These are phyloP conservation scores for Endotrypanum monterogeii DNA, from an alignment of 208 protist genomes.

Conservation along the genomic window DNA sequence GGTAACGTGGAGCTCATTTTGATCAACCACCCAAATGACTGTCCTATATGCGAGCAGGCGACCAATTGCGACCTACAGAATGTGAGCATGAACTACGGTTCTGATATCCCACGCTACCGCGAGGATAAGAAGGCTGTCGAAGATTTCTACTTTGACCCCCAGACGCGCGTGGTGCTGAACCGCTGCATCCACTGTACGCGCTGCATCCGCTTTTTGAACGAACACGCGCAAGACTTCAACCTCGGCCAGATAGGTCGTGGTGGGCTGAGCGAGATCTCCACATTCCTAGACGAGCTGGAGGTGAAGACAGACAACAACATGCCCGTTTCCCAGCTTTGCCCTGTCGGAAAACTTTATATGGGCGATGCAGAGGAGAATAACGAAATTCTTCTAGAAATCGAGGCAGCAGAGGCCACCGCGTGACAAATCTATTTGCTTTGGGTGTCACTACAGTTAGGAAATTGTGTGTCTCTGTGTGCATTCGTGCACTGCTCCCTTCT, in stretches of 20 bases:
- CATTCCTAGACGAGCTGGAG: slow-evolving; percentile 91
- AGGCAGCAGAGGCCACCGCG: slow-evolving; percentile 30
- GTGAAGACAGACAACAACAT: slow-evolving; percentile 92
- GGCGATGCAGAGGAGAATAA: slow-evolving; percentile 90
- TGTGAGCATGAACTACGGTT: slow-evolving; percentile 93
- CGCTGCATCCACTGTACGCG: slow-evolving; percentile 98
- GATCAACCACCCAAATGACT: slow-evolving; percentile 97
- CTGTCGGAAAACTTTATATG: slow-evolving; percentile 79
- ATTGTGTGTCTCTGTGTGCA: background rate
- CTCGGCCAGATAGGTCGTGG: slow-evolving; percentile 95
- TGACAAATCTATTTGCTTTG: background rate
- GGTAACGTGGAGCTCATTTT: slow-evolving; percentile 97
- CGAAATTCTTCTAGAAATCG: slow-evolving; percentile 55
- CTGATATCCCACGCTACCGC: slow-evolving; percentile 84
- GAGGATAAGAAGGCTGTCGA: slow-evolving; percentile 93
- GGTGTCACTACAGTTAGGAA: background rate
- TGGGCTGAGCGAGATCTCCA: slow-evolving; percentile 93
- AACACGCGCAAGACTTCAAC: slow-evolving; percentile 95
- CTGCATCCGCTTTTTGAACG: slow-evolving; percentile 95
- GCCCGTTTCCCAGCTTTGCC: slow-evolving; percentile 88
- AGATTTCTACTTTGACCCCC: slow-evolving; percentile 96
- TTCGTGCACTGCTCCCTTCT: too few species aligned
- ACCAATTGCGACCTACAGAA: slow-evolving; percentile 97
- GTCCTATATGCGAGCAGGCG: slow-evolving; percentile 97
- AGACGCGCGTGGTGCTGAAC: slow-evolving; percentile 96